Evolutionary conservation across 2,329 filamentous ascomycete genomes (phyloP).

Genomic region (Aspergillus brunneoviolaceus): DNA sequence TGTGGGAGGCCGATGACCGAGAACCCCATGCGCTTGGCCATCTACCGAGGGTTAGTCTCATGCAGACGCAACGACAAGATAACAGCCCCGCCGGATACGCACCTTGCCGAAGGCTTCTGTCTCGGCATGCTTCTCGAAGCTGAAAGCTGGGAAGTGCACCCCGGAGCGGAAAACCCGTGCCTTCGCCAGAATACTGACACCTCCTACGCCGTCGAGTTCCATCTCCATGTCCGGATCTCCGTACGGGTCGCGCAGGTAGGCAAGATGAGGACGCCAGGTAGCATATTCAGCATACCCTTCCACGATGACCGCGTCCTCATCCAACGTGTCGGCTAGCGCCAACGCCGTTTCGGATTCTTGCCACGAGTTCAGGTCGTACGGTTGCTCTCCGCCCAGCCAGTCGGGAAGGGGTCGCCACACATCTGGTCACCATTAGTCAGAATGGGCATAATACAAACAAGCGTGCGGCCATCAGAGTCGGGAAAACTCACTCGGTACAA

Average conservation of each 20-base stretch:
- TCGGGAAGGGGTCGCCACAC: constrained; percentile 98
- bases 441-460: background rate
- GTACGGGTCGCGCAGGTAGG: constrained; percentile 93
- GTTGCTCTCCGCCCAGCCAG: constrained; percentile 97
- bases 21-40: constrained; percentile 94
- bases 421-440: constrained; percentile 53
- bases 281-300: constrained; percentile 99
- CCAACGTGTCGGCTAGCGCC: constrained; percentile 86
- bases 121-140: constrained; percentile 97
- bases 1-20: constrained; percentile 94
- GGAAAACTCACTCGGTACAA: constrained; percentile 81
- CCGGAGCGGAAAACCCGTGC: constrained; percentile 92
- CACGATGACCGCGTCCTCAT: constrained; percentile 97
- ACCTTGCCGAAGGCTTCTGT: constrained; percentile 99
- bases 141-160: constrained; percentile 97
- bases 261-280: constrained; percentile 95
- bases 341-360: constrained; percentile 97
- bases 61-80: background rate
- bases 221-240: constrained; percentile 99
- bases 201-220: constrained; percentile 97
- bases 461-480: constrained; percentile 14
- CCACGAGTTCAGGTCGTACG: constrained; percentile 98
- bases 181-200: constrained; percentile 95
- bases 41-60: constrained; percentile 54
- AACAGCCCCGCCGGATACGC: constrained; percentile 23